Conservation (phyloP, 2,329 filamentous ascomycete species). For the Aspergillus neotritici region DNA sequence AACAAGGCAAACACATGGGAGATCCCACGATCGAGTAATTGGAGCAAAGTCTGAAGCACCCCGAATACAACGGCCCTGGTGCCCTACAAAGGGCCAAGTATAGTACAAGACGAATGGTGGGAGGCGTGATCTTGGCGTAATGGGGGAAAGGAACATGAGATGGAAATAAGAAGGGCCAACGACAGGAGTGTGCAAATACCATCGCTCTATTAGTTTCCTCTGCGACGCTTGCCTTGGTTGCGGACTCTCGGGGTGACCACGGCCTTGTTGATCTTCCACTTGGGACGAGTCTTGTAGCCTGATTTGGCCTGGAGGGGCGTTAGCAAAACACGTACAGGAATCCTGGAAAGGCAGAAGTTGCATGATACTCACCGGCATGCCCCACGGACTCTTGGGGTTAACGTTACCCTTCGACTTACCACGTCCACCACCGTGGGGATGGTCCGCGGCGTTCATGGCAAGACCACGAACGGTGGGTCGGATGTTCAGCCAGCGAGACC, state of each 20-base stretch:
- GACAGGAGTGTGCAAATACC: slow-evolving; percentile 5
- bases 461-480: slow-evolving; percentile 93
- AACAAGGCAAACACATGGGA: slow-evolving; percentile 1
- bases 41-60: background rate
- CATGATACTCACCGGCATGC: slow-evolving; percentile 68
- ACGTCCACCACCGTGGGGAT: slow-evolving; percentile 97
- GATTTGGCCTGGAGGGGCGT: slow-evolving; percentile 45
- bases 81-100: background rate
- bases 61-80: too few relatives aligned
- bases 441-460: slow-evolving; percentile 98
- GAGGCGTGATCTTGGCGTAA: slow-evolving; percentile 1
- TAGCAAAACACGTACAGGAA: slow-evolving; percentile 8
- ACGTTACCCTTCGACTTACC: slow-evolving; percentile 99
- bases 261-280: slow-evolving; percentile 84
- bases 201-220: slow-evolving; percentile 52
- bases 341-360: slow-evolving; percentile 5
- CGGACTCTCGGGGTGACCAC: slow-evolving; percentile 76
- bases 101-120: slow-evolving; percentile 4
- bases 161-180: slow-evolving; percentile 2
- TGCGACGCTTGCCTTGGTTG: slow-evolving; percentile 83
- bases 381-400: slow-evolving; percentile 93
- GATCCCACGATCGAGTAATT: background rate
- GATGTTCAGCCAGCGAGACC: slow-evolving; percentile 89
- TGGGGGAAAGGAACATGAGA: background rate
- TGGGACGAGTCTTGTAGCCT: slow-evolving; percentile 81